phyloP scores from a whole-genome alignment of 2,329 filamentous ascomycete species.

The Hymenoscyphus salicellus region DNA sequence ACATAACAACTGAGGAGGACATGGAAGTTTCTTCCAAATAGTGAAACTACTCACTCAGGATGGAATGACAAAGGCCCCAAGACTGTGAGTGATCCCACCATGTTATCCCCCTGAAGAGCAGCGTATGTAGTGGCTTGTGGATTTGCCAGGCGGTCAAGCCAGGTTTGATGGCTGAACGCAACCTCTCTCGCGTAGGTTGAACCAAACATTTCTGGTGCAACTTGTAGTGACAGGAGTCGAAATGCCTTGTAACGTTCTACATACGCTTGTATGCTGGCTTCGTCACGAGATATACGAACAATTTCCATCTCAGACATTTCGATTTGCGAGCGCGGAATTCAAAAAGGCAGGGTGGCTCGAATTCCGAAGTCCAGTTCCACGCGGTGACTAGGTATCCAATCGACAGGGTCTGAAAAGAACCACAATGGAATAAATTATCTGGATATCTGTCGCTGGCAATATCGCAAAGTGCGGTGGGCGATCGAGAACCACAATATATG shows the following conservation, averaged over 20 bases:
- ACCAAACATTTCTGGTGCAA: slow-evolving; percentile 37
- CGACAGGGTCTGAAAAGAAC: too few relatives aligned
- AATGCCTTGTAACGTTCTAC: slow-evolving; percentile 29
- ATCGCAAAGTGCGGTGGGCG: not conserved
- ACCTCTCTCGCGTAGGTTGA: slow-evolving; percentile 40
- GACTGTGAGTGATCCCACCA: slow-evolving; percentile 37
- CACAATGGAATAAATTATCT: not conserved
- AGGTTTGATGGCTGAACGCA: slow-evolving; percentile 38
- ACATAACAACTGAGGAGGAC: not conserved
- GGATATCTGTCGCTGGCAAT: not conserved
- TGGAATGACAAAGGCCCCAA: slow-evolving; percentile 34
- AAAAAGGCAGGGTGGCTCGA: too few relatives aligned
- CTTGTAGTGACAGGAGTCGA: slow-evolving; percentile 28
- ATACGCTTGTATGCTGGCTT: slow-evolving; percentile 22
- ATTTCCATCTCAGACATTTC: slow-evolving; percentile 18
- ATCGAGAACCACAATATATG: not conserved
- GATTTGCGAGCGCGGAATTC: too few relatives aligned
- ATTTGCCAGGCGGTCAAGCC: slow-evolving; percentile 39
- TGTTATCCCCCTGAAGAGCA: slow-evolving; percentile 29
- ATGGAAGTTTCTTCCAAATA: not conserved
- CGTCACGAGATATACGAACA: slow-evolving; percentile 27
- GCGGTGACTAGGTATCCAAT: too few relatives aligned
- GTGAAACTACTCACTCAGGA: slow-evolving; percentile 14
- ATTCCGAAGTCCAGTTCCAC: too few relatives aligned
- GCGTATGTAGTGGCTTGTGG: slow-evolving; percentile 38